Evolutionary conservation across 768 basidiomycete species (phyloP).

Genomic region (Boletus rubescentipes): DNA sequence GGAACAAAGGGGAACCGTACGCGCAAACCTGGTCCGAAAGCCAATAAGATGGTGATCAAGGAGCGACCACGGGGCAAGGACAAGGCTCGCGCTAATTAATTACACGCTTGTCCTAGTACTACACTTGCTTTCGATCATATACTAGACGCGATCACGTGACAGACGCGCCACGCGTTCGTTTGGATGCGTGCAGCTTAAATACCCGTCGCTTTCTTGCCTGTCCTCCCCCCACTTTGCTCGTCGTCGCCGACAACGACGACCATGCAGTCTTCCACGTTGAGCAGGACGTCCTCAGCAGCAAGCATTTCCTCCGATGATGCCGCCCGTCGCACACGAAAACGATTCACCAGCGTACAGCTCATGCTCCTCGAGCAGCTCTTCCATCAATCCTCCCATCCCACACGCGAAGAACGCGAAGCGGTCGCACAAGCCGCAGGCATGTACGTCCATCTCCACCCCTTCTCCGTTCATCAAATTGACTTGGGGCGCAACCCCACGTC

Average conservation of each 20-base stretch:
- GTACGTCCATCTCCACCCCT: constrained; percentile 39
- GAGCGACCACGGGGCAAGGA: constrained; percentile 79
- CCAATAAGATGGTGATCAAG: constrained; percentile 86
- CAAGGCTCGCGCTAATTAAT: constrained; percentile 27
- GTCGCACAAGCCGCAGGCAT: constrained; percentile 62
- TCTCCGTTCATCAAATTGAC: neutral
- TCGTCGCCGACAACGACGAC: constrained; percentile 3
- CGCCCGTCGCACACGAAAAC: constrained; percentile 62
- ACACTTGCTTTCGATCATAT: constrained; percentile 8
- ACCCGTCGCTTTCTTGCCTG: constrained; percentile 4
- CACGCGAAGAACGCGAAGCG: constrained; percentile 68
- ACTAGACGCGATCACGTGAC: constrained; percentile 31
- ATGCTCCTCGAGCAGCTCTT: constrained; percentile 73
- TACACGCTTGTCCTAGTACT: neutral
- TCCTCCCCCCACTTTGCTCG: neutral
- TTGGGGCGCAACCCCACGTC: neutral
- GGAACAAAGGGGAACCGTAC: constrained; percentile 90
- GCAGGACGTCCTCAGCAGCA: constrained; percentile 55
- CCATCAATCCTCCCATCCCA: constrained; percentile 70
- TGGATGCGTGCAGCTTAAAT: constrained; percentile 26
- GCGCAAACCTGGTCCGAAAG: constrained; percentile 86
- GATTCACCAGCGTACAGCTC: constrained; percentile 67
- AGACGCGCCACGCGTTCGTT: constrained; percentile 33
- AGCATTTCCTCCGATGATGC: constrained; percentile 56
- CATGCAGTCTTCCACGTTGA: constrained; percentile 34